Percentiles rank a stretch among this genome's conserved stretches.
Evolutionary conservation across 306 rosid species (phyloP).

Genomic region (Lablab purpureus): DNA sequence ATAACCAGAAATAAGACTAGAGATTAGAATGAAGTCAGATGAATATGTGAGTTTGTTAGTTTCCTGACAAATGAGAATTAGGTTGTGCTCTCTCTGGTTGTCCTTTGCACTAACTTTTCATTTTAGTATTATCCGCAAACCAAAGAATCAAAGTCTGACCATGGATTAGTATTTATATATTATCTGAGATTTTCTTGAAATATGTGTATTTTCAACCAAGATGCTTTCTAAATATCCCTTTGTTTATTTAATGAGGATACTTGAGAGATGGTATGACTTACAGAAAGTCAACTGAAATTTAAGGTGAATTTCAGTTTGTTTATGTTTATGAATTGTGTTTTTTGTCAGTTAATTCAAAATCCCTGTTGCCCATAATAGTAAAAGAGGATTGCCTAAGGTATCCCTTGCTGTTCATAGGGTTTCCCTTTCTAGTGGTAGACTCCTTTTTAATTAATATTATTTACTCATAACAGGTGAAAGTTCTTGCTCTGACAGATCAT

Average conservation of each 20-base stretch:
- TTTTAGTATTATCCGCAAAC: conserved; percentile 4
- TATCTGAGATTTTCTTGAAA: conserved; percentile 28
- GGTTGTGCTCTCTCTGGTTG: not conserved
- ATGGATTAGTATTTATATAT: conserved; percentile 16
- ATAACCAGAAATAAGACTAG: not conserved
- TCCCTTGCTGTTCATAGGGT: conserved; percentile 21
- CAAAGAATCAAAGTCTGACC: not conserved
- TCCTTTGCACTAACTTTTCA: conserved; percentile 12
- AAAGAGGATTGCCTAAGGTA: conserved; percentile 1
- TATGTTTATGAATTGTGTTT: conserved; percentile 33
- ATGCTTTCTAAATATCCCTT: not conserved
- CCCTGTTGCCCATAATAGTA: not conserved
- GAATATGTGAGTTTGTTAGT: not conserved
- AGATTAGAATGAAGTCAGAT: not conserved
- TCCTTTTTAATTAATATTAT: conserved; percentile 58
- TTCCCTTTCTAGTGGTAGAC: conserved; percentile 22
- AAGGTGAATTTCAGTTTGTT: conserved; percentile 15
- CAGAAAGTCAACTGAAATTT: conserved; percentile 30
- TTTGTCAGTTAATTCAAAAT: conserved; percentile 14
- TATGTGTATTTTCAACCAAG: conserved; percentile 11
- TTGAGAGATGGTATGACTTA: conserved; percentile 3
- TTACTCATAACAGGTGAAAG: conserved; percentile 95
- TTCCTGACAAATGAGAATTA: conserved; percentile 8
- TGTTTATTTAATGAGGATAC: conserved; percentile 2
- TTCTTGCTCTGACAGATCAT: conserved; percentile 99